Conservation (phyloP, 108 stramenopile genomes). For the Nitzschia sp. region DNA sequence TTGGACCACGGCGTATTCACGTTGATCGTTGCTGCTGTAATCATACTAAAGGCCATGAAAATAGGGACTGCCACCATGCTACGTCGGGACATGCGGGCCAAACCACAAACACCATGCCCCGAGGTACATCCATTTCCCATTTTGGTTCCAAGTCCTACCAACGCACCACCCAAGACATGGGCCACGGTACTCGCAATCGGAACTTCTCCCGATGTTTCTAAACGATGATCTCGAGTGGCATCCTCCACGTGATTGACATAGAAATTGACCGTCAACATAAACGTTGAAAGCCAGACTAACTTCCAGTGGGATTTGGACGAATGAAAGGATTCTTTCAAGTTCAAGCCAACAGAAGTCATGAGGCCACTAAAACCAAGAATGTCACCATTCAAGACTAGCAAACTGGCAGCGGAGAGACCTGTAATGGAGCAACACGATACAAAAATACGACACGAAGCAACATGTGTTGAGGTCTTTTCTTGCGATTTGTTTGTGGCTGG, state of each 20-base stretch:
- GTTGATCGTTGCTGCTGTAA: slow-evolving; percentile 30
- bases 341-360: slow-evolving; percentile 35
- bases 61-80: slow-evolving; percentile 70
- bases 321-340: slow-evolving; percentile 33
- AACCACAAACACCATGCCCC: slow-evolving; percentile 73
- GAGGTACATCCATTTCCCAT: slow-evolving; percentile 80
- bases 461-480: too few species aligned
- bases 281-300: slow-evolving; percentile 50
- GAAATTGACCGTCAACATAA: slow-evolving; percentile 40
- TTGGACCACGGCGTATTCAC: neutral
- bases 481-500: too few species aligned
- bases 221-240: slow-evolving; percentile 4
- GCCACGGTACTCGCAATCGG: slow-evolving; percentile 30
- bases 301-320: slow-evolving; percentile 52
- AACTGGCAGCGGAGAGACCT: slow-evolving; percentile 31
- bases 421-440: too few species aligned
- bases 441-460: too few species aligned
- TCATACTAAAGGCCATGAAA: slow-evolving; percentile 77
- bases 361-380: slow-evolving; percentile 73
- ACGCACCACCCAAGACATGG: slow-evolving; percentile 60
- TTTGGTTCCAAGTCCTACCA: slow-evolving; percentile 75
- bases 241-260: slow-evolving; percentile 47
- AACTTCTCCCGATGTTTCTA: slow-evolving; percentile 6
- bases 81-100: slow-evolving; percentile 72
- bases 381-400: slow-evolving; percentile 69